A percentile compares a stretch with the other conserved stretches of the same genome.
phyloP scores from a whole-genome alignment of 192 early-diverging fungal species.

The Chytriomyces hyalinus region DNA sequence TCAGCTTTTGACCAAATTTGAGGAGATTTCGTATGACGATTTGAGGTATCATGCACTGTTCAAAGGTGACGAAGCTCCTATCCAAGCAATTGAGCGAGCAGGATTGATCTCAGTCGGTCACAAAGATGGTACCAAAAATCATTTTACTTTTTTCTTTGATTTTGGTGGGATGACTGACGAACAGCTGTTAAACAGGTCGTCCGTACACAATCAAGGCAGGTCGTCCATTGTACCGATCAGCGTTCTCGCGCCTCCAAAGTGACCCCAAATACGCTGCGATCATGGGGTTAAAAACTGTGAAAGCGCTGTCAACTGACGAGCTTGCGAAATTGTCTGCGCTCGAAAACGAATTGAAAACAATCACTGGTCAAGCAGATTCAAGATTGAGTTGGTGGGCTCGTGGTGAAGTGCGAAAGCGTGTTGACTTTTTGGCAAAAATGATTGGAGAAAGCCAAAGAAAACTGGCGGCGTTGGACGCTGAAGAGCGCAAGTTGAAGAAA shows the following conservation, averaged over 20 bases:
- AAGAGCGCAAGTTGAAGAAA: constrained; percentile 45
- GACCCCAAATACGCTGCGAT: constrained; percentile 76
- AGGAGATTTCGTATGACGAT: constrained; percentile 80
- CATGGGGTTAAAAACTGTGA: constrained; percentile 69
- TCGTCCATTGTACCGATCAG: constrained; percentile 81
- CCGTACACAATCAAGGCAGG: constrained; percentile 80
- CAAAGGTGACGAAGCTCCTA: constrained; percentile 78
- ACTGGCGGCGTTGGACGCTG: constrained; percentile 33
- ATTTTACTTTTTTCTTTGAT: constrained; percentile 28
- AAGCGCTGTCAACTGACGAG: constrained; percentile 43
- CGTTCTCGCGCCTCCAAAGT: constrained; percentile 74
- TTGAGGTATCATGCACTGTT: constrained; percentile 82
- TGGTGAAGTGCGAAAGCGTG: constrained; percentile 28
- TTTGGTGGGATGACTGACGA: not conserved
- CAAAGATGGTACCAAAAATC: constrained; percentile 60
- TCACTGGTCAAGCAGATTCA: constrained; percentile 32
- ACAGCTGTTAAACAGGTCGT: constrained; percentile 61
- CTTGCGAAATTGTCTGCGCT: constrained; percentile 40
- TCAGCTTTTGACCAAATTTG: constrained; percentile 65
- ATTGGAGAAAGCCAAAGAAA: constrained; percentile 35
- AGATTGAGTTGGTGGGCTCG: constrained; percentile 7
- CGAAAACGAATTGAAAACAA: constrained; percentile 43
- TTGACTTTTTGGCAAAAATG: constrained; percentile 40
- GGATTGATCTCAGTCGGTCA: constrained; percentile 84
- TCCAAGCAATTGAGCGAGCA: constrained; percentile 86